These are phyloP conservation scores for Stromatinia cepivora DNA, from an alignment of 2,329 filamentous ascomycete genomes.

Conservation along the genomic window DNA sequence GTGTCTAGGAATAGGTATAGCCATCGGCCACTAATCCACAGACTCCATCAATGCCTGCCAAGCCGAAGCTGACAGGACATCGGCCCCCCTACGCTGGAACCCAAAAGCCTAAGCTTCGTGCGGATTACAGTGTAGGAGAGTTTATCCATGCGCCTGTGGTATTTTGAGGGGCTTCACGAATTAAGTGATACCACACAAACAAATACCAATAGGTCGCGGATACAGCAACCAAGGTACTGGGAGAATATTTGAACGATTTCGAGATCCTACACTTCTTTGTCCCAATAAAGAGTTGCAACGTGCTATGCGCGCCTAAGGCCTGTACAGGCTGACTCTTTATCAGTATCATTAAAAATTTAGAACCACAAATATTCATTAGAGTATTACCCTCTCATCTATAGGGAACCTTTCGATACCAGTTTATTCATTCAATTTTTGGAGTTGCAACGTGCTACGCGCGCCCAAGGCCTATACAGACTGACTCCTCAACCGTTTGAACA, in stretches of 20 bases:
- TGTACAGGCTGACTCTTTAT: neutral
- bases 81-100: neutral
- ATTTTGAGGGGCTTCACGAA: neutral
- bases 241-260: neutral
- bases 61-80: conserved; percentile 11
- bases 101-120: neutral
- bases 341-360: neutral
- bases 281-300: neutral
- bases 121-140: neutral
- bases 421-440: neutral
- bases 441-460: neutral
- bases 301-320: neutral
- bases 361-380: neutral
- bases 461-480: neutral
- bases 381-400: neutral
- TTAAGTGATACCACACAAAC: neutral
- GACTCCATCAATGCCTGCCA: conserved; percentile 2
- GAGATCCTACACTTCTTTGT: neutral
- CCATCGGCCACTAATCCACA: conserved; percentile 17
- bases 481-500: neutral
- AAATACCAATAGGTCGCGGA: conserved; percentile 3
- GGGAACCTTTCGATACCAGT: neutral
- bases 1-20: conserved; percentile 3
- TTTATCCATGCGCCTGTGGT: conserved; percentile 6
- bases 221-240: conserved; percentile 7